These are phyloP conservation scores for Stagonosporopsis chrysanthemi DNA, from an alignment of 2,329 filamentous ascomycete genomes.

Conservation along the genomic window DNA sequence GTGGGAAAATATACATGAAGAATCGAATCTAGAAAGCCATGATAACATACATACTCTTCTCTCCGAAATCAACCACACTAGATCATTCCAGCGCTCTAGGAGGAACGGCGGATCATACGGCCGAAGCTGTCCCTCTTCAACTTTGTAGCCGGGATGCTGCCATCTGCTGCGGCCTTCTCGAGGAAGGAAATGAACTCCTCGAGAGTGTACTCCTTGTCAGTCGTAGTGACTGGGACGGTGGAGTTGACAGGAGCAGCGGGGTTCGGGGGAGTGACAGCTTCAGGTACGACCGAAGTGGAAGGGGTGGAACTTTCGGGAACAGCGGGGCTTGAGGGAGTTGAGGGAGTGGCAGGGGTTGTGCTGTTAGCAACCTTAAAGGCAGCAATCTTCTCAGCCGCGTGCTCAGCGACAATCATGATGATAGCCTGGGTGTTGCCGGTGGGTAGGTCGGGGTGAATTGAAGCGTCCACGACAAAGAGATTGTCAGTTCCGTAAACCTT, in stretches of 20 bases:
- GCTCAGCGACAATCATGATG: conserved; percentile 71
- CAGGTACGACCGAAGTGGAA: conserved; percentile 12
- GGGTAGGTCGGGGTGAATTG: conserved; percentile 69
- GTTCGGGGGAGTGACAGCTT: conserved; percentile 1
- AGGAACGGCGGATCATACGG: not conserved
- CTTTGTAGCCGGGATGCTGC: not conserved
- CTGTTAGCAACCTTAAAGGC: conserved; percentile 40
- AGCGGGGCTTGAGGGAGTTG: conserved; percentile 14
- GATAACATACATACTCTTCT: not conserved
- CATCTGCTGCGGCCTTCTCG: conserved; percentile 4
- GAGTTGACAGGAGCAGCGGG: not conserved
- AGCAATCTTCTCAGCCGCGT: conserved; percentile 63
- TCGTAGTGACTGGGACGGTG: not conserved
- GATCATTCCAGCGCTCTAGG: not conserved
- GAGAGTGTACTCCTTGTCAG: conserved; percentile 11
- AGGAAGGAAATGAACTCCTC: conserved; percentile 16
- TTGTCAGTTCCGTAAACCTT: conserved; percentile 56
- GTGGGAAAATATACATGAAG: not conserved
- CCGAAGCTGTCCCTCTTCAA: not conserved
- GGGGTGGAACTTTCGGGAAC: conserved; percentile 6
- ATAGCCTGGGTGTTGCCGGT: conserved; percentile 73
- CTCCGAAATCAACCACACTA: not conserved
- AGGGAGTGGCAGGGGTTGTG: conserved; percentile 54
- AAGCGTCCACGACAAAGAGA: conserved; percentile 56
- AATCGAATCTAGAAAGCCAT: not conserved